Evolutionary conservation across 2,329 filamentous ascomycete species (phyloP).

Genomic region (Teratosphaeria pseudoeucalypti): DNA sequence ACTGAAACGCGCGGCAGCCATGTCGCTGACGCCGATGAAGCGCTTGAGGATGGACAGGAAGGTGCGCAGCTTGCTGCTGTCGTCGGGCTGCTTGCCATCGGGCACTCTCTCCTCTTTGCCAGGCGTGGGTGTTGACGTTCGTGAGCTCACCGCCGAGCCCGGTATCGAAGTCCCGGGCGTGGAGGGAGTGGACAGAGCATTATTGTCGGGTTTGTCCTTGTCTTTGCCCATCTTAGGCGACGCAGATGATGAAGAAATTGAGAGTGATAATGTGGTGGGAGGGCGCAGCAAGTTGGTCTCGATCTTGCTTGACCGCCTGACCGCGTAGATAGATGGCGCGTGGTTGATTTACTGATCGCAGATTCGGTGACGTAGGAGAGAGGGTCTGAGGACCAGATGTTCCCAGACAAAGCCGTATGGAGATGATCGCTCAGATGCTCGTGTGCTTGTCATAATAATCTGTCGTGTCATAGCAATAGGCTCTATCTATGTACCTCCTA

Average conservation of each 20-base stretch:
- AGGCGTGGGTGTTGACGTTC: constrained; percentile 12
- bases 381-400: not conserved
- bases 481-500: not conserved
- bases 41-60: constrained; percentile 82
- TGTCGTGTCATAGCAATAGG: not conserved
- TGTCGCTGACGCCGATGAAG: constrained; percentile 92
- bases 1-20: constrained; percentile 91
- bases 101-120: constrained; percentile 3
- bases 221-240: constrained; percentile 3
- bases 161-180: constrained; percentile 8
- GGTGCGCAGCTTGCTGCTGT: constrained; percentile 78
- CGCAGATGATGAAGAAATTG: not conserved
- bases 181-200: not conserved
- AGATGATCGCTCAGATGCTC: not conserved
- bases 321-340: not conserved
- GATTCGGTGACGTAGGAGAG: not conserved
- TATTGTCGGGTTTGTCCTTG: constrained; percentile 2
- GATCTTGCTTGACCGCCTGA: not conserved
- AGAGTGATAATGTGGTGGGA: not conserved
- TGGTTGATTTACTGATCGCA: not conserved
- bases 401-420: not conserved
- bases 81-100: constrained; percentile 49
- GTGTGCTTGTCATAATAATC: not conserved
- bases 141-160: constrained; percentile 8
- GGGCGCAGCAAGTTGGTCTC: not conserved